A percentile compares a stretch with the other conserved stretches of the same genome.
These are phyloP conservation scores for Ogataea paradorogensis DNA, from an alignment of 805 yeast genomes.

Conservation along the genomic window DNA sequence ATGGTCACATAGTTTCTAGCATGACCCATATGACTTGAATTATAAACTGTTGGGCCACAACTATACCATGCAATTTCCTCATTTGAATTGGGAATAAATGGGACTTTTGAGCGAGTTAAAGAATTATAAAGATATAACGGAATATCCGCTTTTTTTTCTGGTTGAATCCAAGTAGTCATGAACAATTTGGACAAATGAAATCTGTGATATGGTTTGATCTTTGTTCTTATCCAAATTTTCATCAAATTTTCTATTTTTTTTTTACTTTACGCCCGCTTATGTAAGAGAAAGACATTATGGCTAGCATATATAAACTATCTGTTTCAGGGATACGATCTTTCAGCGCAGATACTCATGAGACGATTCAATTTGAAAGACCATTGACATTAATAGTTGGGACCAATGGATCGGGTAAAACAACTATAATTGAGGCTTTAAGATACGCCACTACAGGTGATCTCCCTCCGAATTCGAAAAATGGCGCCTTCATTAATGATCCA, in stretches of 20 bases:
- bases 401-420: conserved; percentile 96
- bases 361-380: conserved; percentile 86
- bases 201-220: not conserved
- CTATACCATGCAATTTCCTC: conserved; percentile 88
- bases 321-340: conserved; percentile 91
- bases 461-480: conserved; percentile 95
- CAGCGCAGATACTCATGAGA: conserved; percentile 78
- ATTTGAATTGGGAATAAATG: conserved; percentile 65
- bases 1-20: conserved; percentile 95
- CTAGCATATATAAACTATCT: conserved; percentile 55
- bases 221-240: conserved; percentile 12
- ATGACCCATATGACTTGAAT: conserved; percentile 96
- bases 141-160: conserved; percentile 29
- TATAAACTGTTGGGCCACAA: conserved; percentile 98
- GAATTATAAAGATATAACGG: conserved; percentile 73
- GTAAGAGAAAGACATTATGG: conserved; percentile 27
- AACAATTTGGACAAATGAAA: conserved; percentile 4
- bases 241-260: conserved; percentile 1
- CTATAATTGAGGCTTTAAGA: conserved; percentile 89
- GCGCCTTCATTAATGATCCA: conserved; percentile 95
- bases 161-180: conserved; percentile 32
- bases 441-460: conserved; percentile 94
- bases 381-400: conserved; percentile 92
- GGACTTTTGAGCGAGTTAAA: conserved; percentile 75
- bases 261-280: conserved; percentile 8